Percentiles rank a stretch among this genome's conserved stretches.
Evolutionary conservation across 176 grass and related monocot species (phyloP).

Genomic region (Puya raimondii): DNA sequence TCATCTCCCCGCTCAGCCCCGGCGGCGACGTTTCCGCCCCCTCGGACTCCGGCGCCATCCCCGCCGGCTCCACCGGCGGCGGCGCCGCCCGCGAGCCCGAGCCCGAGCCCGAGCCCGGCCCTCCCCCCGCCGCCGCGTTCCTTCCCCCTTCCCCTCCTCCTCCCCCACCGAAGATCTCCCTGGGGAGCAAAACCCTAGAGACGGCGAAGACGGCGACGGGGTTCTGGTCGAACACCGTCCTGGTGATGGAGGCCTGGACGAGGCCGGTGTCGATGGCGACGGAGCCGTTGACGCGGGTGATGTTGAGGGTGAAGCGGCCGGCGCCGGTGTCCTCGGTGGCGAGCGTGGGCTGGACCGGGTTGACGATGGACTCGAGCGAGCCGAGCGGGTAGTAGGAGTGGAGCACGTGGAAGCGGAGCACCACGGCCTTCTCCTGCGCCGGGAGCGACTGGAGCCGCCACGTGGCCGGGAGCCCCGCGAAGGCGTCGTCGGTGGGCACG

Average conservation of each 20-base stretch:
- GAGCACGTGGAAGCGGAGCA: constrained; percentile 95
- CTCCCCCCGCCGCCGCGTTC: neutral
- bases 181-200: constrained; percentile 76
- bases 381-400: constrained; percentile 97
- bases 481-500: constrained; percentile 92
- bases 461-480: constrained; percentile 59
- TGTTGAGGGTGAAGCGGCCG: constrained; percentile 83
- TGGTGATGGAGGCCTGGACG: constrained; percentile 87
- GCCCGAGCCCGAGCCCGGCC: neutral
- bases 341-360: constrained; percentile 95
- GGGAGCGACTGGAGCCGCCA: constrained; percentile 78
- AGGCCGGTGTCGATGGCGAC: constrained; percentile 89
- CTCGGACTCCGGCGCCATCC: constrained; percentile 23
- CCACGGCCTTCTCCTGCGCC: constrained; percentile 66
- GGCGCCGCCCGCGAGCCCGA: neutral
- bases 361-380: constrained; percentile 91
- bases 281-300: constrained; percentile 88
- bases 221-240: constrained; percentile 92
- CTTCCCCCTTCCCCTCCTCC: neutral
- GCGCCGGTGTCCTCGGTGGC: constrained; percentile 74
- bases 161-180: constrained; percentile 53
- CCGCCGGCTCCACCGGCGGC: neutral
- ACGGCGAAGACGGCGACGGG: constrained; percentile 88
- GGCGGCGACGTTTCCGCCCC: constrained; percentile 49
- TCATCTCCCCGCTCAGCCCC: constrained; percentile 8